Evolutionary conservation across 768 basidiomycete genomes (phyloP).

Genomic region (Crassisporium funariophilum): DNA sequence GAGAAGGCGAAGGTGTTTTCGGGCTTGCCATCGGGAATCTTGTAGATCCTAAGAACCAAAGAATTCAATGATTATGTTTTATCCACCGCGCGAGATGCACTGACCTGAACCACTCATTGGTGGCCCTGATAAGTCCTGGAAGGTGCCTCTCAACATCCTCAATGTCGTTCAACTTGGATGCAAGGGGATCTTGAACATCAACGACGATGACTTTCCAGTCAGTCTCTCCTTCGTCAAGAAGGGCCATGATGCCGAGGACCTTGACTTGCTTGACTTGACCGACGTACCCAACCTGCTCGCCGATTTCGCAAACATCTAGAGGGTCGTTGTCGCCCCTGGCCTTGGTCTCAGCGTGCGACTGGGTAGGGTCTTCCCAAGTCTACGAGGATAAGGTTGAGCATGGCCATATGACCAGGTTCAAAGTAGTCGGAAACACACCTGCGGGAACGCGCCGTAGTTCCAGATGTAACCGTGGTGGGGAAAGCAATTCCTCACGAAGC

Average conservation of each 20-base stretch:
- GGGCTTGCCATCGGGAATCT: constrained; percentile 93
- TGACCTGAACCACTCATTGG: constrained; percentile 98
- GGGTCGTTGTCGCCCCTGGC: constrained; percentile 99
- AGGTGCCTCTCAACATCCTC: constrained; percentile 99
- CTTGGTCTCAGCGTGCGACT: constrained; percentile 93
- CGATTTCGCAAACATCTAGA: constrained; percentile 99
- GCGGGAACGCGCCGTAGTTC: constrained; percentile 99
- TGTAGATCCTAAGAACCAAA: constrained; percentile 72
- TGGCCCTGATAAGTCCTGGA: constrained; percentile 94
- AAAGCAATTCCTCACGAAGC: constrained; percentile 99
- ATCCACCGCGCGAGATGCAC: constrained; percentile 12
- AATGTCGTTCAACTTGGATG: constrained; percentile 95
- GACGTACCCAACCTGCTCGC: constrained; percentile 95
- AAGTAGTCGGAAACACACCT: constrained; percentile 50
- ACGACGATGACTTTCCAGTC: constrained; percentile 99
- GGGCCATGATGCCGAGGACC: constrained; percentile 99
- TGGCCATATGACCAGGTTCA: constrained; percentile 2
- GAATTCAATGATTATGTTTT: constrained; percentile 3
- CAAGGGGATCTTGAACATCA: constrained; percentile 93
- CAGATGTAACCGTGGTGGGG: constrained; percentile 99
- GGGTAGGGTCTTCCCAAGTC: constrained; percentile 97
- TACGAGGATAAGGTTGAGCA: constrained; percentile 32
- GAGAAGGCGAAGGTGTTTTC: constrained; percentile 99
- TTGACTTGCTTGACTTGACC: constrained; percentile 99
- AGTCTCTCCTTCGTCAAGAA: constrained; percentile 98